Evolutionary conservation across 306 rosid species (phyloP), one percentile per base, ranked within the genome.

Genomic region (Canavalia ensiformis): DNA sequence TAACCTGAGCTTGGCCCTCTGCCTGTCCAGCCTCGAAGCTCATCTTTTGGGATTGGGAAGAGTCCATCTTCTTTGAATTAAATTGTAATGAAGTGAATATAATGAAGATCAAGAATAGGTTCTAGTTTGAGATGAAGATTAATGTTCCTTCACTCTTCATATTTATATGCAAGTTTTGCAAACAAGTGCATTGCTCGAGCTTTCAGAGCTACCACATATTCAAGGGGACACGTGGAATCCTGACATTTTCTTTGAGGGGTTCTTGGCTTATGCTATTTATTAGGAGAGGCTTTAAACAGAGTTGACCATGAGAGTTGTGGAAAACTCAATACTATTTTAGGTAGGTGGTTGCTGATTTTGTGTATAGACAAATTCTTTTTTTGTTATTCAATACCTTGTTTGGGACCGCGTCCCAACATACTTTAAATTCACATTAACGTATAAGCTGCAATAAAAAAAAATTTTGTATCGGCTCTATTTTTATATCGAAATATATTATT

Each of bases 1-100:
- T 18, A 60, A 83, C 94, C 91, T 92, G 50, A 63, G 92, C 46
- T 82, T 86, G 91, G 78, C 92, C 94, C 75, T 89, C 76, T 80
- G 92, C 90, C 88, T 86, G 87, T 25, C 93, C 94, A 66, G 90
- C 94, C 1, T 88, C 10, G 58, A 74, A 84, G 75, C 80, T 78
- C 77, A 72, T 41, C 72, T 89, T 84, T 74, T 92, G 82, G 2
- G 91, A 3, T 35, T 78, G 50, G 6, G 33, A 44, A 50, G 41
- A 59, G 41, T 37, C 41, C 41, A 37, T 37, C 41, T 37, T 37
- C 41, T 37, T 37, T 37, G 41, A 86, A 79, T 10, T 63, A 28
- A 57, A 31, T 55, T 18, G 83, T 18, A 73, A 35, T 30, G 29
- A 81, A 76, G 37, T 46, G 7, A 75, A 68, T 75, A 28, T 29